phyloP scores from a whole-genome alignment of 2,329 filamentous ascomycete species.

The Diaporthe citriasiana region DNA sequence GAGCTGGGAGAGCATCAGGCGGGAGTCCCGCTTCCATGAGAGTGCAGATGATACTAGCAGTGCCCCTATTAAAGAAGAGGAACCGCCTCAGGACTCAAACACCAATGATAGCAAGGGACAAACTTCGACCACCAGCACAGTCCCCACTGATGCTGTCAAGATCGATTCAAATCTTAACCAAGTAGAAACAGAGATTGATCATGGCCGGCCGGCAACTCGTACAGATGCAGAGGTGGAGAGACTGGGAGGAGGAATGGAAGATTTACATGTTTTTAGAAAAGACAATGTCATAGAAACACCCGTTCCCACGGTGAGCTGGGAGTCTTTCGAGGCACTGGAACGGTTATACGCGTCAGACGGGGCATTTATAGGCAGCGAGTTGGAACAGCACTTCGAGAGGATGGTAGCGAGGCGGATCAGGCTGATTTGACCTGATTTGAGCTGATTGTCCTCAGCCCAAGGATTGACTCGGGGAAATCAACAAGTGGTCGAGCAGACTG shows the following conservation, averaged over 20 bases:
- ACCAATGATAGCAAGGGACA: background rate
- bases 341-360: background rate
- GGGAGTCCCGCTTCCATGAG: background rate
- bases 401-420: background rate
- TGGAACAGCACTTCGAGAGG: background rate
- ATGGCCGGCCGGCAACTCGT: background rate
- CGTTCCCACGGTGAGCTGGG: background rate
- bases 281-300: too few relatives aligned
- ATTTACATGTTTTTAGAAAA: background rate
- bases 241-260: background rate
- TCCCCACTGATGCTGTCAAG: background rate
- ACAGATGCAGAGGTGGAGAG: background rate
- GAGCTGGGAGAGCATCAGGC: background rate
- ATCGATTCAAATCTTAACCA: background rate
- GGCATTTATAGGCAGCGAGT: background rate
- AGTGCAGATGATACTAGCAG: background rate
- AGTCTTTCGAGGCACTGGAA: background rate
- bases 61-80: background rate
- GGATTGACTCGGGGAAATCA: too few relatives aligned
- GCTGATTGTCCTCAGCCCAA: too few relatives aligned
- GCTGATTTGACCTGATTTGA: conserved; percentile 3
- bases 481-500: too few relatives aligned
- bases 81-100: background rate
- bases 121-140: background rate
- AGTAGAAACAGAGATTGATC: background rate